Base-by-base conservation (phyloP, 495 filamentous ascomycete genomes). In the Hyaloscypha finlandica region DNA sequence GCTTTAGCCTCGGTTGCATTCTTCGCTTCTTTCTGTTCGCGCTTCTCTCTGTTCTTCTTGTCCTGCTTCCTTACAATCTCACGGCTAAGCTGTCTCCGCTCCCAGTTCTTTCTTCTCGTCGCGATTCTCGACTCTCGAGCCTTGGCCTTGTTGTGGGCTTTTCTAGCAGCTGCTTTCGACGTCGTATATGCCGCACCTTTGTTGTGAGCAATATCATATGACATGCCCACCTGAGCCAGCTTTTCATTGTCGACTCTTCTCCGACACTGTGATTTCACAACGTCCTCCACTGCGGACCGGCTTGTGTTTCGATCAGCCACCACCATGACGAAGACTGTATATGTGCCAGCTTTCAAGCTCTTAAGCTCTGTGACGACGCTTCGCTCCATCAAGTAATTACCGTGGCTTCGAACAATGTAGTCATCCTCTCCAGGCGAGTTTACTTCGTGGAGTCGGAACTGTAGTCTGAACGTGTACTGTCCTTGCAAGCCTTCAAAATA, bases 401-500 rank as follows among this genome's bases (percentile, higher is more conserved):
- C 85, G 54, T 89, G 87, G 67, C 87, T 92, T 66, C 92, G 91
- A 12, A 97, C 89, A 33, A 97, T 86, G 73, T 96, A 97, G 60
- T 94, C 90, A 58, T 91, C 83, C 63, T 96, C 86, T 4, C 32
- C 66, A 11, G 57, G 58, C 59, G 95, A 86, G 52, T 88, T 91
- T 25, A 90, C 88, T 71, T 89, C 90, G 71, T 97, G 89, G 0
- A 98, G 74, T 30, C 93, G 87, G 79, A 97, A 97, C 63, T 91
- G 87, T 0, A 97, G 78, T 9, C 86, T 76, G 76, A 94, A 97
- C 12, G 73, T 75, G 70, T 96, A 98, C 74, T 93, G 87, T 30
- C 94, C 94, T 59, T 88, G 80, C 3, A 98, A 84, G 0, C 93
- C 94, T 61, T 81, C 81, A 79, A 93, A 98, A 74, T 97, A 98